Percentiles rank a stretch among this genome's conserved stretches.
phyloP scores from a whole-genome alignment of 148 eudicot species.

The Polygonum aviculare region DNA sequence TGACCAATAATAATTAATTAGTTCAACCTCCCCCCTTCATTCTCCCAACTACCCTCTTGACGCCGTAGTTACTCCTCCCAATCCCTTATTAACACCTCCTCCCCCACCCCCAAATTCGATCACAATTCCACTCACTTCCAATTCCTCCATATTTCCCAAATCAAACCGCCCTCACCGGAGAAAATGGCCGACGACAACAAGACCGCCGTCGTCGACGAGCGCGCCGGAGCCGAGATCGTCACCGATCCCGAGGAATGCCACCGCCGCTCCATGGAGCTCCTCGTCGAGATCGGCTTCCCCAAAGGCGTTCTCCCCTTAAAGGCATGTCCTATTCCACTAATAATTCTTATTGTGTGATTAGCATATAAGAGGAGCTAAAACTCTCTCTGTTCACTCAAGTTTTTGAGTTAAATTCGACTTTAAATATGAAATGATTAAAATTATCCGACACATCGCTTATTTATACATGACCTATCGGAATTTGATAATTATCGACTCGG shows the following conservation, averaged over 20 bases:
- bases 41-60: background rate
- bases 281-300: conserved; percentile 67
- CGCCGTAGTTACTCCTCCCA: background rate
- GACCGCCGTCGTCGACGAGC: conserved; percentile 12
- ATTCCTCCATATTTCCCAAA: background rate
- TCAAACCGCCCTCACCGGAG: background rate
- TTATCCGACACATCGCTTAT: too few relatives aligned
- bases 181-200: background rate
- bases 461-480: too few relatives aligned
- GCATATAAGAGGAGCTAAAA: too few relatives aligned
- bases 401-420: too few relatives aligned
- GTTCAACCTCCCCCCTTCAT: conserved; percentile 1
- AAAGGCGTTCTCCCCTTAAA: conserved; percentile 67
- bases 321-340: background rate
- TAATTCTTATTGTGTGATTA: background rate
- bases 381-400: too few relatives aligned
- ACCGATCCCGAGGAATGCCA: conserved; percentile 62
- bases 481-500: too few relatives aligned
- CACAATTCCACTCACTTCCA: background rate
- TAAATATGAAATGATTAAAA: too few relatives aligned
- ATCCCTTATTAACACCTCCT: background rate
- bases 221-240: conserved; percentile 67
- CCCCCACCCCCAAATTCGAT: background rate
- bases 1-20: background rate
- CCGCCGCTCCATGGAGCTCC: conserved; percentile 42